phyloP scores from a whole-genome alignment of 345 rosid genomes.

The Eucalyptus sp. region DNA sequence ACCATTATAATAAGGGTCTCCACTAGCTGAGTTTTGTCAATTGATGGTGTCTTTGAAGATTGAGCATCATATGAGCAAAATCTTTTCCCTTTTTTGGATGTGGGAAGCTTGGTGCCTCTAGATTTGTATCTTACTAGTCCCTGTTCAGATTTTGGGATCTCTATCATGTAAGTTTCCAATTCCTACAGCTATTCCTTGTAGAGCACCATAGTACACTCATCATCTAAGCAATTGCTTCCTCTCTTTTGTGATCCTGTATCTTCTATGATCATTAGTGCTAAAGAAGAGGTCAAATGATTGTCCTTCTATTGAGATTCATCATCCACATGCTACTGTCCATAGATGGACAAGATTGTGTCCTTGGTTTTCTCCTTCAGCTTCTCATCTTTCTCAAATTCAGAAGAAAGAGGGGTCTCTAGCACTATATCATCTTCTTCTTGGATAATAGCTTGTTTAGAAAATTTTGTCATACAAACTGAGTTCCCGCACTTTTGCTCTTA shows the following conservation, averaged over 20 bases:
- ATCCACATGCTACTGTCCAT: no score
- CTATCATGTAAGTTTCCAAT: accelerated
- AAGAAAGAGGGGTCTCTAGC: not conserved
- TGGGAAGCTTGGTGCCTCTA: no score
- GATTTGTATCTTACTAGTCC: no score
- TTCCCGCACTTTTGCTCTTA: accelerated
- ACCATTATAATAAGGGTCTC: accelerated
- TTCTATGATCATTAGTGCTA: not conserved
- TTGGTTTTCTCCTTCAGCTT: not conserved
- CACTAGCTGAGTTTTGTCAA: no score
- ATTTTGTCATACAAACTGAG: accelerated
- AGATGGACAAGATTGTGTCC: not conserved
- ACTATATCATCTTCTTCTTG: not conserved
- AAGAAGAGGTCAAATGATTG: no score
- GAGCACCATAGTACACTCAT: no score
- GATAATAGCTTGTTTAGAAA: not conserved
- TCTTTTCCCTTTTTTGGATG: no score
- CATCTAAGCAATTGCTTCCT: accelerated
- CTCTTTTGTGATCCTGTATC: not conserved
- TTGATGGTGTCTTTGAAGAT: no score
- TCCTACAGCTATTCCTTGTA: accelerated
- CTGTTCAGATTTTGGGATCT: accelerated
- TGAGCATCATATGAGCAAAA: no score
- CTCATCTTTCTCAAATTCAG: not conserved
- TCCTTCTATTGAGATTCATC: no score